A percentile compares a stretch with the other conserved stretches of the same genome.
phyloP scores from a whole-genome alignment of 2,329 filamentous ascomycete genomes.

The Leptographium wingfieldii region DNA sequence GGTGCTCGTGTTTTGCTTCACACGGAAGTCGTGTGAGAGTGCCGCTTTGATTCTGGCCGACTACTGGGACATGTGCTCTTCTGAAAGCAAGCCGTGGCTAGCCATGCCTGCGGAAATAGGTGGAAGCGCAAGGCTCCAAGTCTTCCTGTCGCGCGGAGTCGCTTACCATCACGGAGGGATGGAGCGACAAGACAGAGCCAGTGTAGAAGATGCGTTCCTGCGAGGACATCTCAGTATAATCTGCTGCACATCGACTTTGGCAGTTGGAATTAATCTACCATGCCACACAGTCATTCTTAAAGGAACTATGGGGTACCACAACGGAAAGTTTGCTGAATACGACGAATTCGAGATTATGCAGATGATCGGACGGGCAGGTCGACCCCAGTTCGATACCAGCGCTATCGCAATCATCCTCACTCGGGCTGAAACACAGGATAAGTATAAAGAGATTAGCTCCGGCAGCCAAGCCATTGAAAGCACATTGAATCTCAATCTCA shows the following conservation, averaged over 20 bases:
- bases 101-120: constrained; percentile 36
- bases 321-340: constrained; percentile 52
- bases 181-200: constrained; percentile 46
- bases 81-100: constrained; percentile 49
- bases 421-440: constrained; percentile 44
- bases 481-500: constrained; percentile 62
- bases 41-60: constrained; percentile 57
- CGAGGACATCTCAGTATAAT: constrained; percentile 65
- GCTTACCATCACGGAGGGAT: constrained; percentile 77
- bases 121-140: constrained; percentile 49
- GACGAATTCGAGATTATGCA: constrained; percentile 80
- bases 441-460: constrained; percentile 62
- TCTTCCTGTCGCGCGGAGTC: constrained; percentile 42
- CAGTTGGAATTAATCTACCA: constrained; percentile 72
- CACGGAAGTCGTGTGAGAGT: constrained; percentile 53
- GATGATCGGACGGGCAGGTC: constrained; percentile 74
- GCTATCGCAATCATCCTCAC: constrained; percentile 74
- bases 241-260: constrained; percentile 76
- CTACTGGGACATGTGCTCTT: constrained; percentile 44
- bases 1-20: constrained; percentile 74
- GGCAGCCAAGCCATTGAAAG: constrained; percentile 67
- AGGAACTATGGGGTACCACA: constrained; percentile 57
- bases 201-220: constrained; percentile 56
- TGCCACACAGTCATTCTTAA: constrained; percentile 77
- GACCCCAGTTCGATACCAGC: constrained; percentile 69